These are phyloP conservation scores for Solanum clarkiae DNA, from an alignment of 257 asterid species.

Conservation along the genomic window DNA sequence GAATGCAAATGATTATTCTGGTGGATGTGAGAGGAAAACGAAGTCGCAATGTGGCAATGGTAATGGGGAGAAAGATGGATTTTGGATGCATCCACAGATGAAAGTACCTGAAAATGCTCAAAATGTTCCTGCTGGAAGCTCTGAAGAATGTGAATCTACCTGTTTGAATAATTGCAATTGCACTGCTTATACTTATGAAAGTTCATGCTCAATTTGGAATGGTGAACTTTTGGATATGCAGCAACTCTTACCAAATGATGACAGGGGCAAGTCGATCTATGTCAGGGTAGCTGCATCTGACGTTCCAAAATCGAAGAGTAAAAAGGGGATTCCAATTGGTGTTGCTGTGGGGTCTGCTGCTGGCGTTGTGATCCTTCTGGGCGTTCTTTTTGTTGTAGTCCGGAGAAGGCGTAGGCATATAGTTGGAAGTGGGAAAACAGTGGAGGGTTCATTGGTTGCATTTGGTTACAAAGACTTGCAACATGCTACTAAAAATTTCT, in stretches of 20 bases:
- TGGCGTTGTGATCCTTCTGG: slow-evolving; percentile 6
- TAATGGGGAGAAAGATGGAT: slow-evolving; percentile 10
- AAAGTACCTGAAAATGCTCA: not conserved
- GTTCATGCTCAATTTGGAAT: slow-evolving; percentile 9
- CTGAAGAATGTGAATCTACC: slow-evolving; percentile 19
- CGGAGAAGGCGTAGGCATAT: slow-evolving; percentile 5
- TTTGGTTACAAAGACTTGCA: slow-evolving; percentile 26
- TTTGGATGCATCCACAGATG: slow-evolving; percentile 2
- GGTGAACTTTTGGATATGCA: slow-evolving; percentile 1
- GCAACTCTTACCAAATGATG: slow-evolving; percentile 1
- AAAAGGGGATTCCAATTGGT: slow-evolving; percentile 13
- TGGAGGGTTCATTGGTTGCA: slow-evolving; percentile 26
- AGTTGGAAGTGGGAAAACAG: not conserved
- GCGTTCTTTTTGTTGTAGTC: slow-evolving; percentile 2
- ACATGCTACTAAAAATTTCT: slow-evolving; percentile 32
- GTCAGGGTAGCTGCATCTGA: slow-evolving; percentile 21
- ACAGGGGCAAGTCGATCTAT: not conserved
- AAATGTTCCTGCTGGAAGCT: slow-evolving; percentile 4
- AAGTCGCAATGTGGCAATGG: slow-evolving; percentile 10
- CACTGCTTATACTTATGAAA: slow-evolving; percentile 25
- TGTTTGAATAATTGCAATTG: slow-evolving; percentile 37
- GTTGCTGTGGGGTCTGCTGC: slow-evolving; percentile 20
- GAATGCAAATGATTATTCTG: slow-evolving; percentile 24
- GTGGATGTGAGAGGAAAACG: slow-evolving; percentile 25
- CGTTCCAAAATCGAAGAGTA: slow-evolving; percentile 4